A percentile compares a stretch with the other conserved stretches of the same genome.
These are phyloP conservation scores for Alternaria arborescens DNA, from an alignment of 2,329 filamentous ascomycete species.

Conservation along the genomic window DNA sequence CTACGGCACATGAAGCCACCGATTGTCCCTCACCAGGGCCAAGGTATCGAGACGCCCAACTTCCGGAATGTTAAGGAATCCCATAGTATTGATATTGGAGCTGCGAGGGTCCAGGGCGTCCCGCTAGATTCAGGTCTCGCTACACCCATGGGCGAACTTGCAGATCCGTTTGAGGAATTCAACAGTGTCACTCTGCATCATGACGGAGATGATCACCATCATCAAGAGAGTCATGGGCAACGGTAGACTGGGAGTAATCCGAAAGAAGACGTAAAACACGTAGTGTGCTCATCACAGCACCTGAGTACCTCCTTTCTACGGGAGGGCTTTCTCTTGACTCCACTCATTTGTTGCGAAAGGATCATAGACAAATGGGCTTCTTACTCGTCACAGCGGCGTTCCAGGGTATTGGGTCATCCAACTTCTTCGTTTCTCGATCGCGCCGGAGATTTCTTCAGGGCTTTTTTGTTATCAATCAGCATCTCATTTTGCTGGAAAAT, in stretches of 20 bases:
- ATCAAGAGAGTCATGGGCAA: slow-evolving; percentile 33
- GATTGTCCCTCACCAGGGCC: slow-evolving; percentile 90
- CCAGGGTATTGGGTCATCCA: slow-evolving; percentile 14
- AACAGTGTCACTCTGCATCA: slow-evolving; percentile 98
- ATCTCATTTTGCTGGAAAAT: slow-evolving; percentile 20
- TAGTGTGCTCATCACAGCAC: slow-evolving; percentile 6
- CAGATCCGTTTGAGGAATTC: slow-evolving; percentile 97
- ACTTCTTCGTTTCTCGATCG: slow-evolving; percentile 9
- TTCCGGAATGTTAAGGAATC: slow-evolving; percentile 99
- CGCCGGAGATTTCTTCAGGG: slow-evolving; percentile 2
- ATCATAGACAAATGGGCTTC: slow-evolving; percentile 29
- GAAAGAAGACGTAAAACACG: background rate
- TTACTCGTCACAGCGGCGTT: slow-evolving; percentile 33
- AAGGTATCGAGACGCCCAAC: slow-evolving; percentile 92
- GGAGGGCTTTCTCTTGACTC: slow-evolving; percentile 32
- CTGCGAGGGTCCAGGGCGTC: slow-evolving; percentile 72
- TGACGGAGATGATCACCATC: slow-evolving; percentile 79
- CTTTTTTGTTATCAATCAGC: slow-evolving; percentile 5
- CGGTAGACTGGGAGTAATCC: slow-evolving; percentile 22
- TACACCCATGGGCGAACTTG: slow-evolving; percentile 81
- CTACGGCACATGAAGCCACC: slow-evolving; percentile 98
- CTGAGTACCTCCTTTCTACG: slow-evolving; percentile 27
- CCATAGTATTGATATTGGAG: slow-evolving; percentile 83
- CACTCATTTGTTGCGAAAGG: slow-evolving; percentile 39
- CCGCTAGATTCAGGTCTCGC: slow-evolving; percentile 85